phyloP scores from a whole-genome alignment of 106 monocot genomes.

The Alisma plantagoaquatica region DNA sequence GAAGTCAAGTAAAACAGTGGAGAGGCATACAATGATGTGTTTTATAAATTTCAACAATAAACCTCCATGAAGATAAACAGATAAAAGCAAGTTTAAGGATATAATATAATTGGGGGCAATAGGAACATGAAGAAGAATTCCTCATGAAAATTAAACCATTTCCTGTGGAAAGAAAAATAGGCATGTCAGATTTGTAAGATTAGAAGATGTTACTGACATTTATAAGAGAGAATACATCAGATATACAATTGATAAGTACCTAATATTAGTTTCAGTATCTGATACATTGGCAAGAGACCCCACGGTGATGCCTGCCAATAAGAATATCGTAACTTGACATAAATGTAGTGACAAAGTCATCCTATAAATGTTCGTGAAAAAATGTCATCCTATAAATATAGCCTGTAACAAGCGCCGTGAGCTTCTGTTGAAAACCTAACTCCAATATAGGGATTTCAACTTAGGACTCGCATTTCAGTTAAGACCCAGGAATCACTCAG shows the following conservation, averaged over 20 bases:
- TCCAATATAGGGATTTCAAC: too few relatives aligned
- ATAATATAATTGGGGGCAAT: constrained; percentile 99
- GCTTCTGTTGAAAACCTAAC: too few relatives aligned
- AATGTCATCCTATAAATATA: too few relatives aligned
- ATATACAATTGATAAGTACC: constrained; percentile 56
- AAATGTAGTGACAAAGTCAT: too few relatives aligned
- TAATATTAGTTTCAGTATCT: constrained; percentile 68
- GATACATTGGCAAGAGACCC: constrained; percentile 85
- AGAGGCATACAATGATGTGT: background rate
- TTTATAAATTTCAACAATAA: background rate
- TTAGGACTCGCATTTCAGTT: too few relatives aligned
- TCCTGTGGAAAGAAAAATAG: constrained; percentile 30
- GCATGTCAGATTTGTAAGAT: background rate
- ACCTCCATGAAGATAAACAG: too few relatives aligned
- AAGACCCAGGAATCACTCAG: too few relatives aligned
- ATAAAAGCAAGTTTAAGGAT: constrained; percentile 69
- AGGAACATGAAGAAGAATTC: constrained; percentile 99
- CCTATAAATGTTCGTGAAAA: too few relatives aligned
- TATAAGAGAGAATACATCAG: background rate
- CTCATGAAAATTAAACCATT: constrained; percentile 98
- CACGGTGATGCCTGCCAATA: constrained; percentile 64
- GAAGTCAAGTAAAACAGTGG: constrained; percentile 53
- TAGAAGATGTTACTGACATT: background rate
- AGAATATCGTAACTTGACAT: background rate
- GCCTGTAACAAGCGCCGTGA: too few relatives aligned